These are phyloP conservation scores for Andrographis paniculata DNA, from an alignment of 305 asterid genomes.

Conservation along the genomic window DNA sequence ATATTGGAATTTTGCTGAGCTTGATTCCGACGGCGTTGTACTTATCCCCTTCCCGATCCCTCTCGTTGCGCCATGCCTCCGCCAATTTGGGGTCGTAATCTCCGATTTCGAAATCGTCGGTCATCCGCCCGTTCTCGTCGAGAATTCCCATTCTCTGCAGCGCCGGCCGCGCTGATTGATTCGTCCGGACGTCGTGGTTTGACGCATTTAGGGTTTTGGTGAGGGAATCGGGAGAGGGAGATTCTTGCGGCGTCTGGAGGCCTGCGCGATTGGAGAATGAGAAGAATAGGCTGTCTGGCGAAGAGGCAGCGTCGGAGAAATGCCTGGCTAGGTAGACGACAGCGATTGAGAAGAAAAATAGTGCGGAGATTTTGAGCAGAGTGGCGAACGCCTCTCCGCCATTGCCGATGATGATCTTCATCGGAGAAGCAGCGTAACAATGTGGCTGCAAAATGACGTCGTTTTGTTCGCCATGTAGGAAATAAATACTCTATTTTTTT, in stretches of 20 bases:
- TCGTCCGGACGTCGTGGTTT: conserved; percentile 11
- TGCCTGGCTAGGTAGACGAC: conserved; percentile 43
- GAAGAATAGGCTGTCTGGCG: conserved; percentile 37
- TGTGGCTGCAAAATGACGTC: background rate
- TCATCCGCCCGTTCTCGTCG: conserved; percentile 54
- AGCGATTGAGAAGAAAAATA: conserved; percentile 25
- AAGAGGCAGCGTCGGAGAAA: conserved; percentile 34
- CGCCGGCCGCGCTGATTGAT: conserved; percentile 23
- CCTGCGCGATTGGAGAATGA: conserved; percentile 35
- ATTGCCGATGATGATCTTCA: conserved; percentile 22
- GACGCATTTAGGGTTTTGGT: conserved; percentile 20
- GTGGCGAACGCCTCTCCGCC: conserved; percentile 25
- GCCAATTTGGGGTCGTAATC: conserved; percentile 11
- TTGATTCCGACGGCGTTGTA: background rate
- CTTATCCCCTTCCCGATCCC: background rate
- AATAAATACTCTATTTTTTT: too few species aligned
- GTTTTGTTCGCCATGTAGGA: too few species aligned
- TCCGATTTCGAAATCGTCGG: conserved; percentile 42
- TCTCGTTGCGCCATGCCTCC: background rate
- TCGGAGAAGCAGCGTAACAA: background rate
- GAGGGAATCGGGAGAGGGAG: conserved; percentile 28
- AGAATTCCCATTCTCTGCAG: conserved; percentile 46
- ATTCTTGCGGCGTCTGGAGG: conserved; percentile 6
- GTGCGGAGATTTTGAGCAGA: conserved; percentile 22
- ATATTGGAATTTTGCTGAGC: background rate